These are phyloP conservation scores for Leishmania tropica DNA, from an alignment of 208 protist species.

Conservation along the genomic window DNA sequence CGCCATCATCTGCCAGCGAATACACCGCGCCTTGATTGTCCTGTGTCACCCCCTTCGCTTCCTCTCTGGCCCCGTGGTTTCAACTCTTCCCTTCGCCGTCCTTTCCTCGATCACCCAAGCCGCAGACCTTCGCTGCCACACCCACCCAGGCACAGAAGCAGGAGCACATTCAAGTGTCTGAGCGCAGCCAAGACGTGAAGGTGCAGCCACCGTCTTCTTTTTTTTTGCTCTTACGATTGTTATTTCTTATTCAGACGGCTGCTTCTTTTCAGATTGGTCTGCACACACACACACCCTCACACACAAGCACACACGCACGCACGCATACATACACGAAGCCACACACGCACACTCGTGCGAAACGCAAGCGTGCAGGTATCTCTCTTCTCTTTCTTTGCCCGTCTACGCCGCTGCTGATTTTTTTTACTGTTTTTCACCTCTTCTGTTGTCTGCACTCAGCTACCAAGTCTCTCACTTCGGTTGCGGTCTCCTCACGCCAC, in stretches of 20 bases:
- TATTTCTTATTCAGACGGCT: background rate
- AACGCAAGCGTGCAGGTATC: background rate
- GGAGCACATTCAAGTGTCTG: background rate
- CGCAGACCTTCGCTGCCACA: background rate
- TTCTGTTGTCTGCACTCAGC: background rate
- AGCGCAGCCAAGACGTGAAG: background rate
- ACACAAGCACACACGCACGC: background rate
- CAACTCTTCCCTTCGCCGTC: background rate
- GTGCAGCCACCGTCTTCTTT: background rate
- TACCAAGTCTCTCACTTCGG: background rate
- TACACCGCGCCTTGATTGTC: background rate
- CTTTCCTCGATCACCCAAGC: background rate
- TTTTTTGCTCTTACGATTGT: background rate
- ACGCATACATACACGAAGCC: background rate
- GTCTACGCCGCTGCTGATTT: background rate
- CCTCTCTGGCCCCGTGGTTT: background rate
- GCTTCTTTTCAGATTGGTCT: no score
- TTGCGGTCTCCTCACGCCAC: background rate
- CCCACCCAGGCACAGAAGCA: background rate
- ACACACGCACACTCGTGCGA: background rate
- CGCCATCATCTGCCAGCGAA: background rate
- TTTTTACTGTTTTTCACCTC: no score
- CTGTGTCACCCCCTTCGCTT: background rate
- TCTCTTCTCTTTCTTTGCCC: background rate
- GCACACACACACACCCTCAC: background rate